Base-by-base conservation (phyloP, 805 yeast genomes). In the Yarrowia yakushimensis region DNA sequence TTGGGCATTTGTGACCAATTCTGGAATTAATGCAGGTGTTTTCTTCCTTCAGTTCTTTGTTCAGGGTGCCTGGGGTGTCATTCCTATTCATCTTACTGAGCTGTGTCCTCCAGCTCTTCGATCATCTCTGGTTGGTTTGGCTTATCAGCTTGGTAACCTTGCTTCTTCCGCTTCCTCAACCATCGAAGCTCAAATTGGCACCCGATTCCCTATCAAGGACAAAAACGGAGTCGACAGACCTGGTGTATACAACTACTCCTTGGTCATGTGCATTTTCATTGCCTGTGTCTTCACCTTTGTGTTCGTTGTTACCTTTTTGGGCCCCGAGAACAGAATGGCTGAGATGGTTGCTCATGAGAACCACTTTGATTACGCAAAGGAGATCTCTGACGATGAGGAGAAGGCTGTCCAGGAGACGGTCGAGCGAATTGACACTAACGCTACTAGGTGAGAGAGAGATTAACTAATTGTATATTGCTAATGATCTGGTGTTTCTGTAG, bases 21-120 rank as follows among this genome's bases (percentile, higher is more conserved):
- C 52, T 18, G 52, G 52, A 12, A 45, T 45, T 11, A 45, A 45
- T 12, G 52, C 52, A 7, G 85, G 85, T 1, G 84, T 75, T 4
- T 86, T 86, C 72, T 85, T 85, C 75, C 69, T 85, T 69, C 88
- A 85, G 70, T 80, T 82, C 69, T 81, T 82, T 62, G 87, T 86
- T 7, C 52, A 45, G 27, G 91, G 90, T 30, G 85, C 85, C 3
- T 87, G 89, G 87, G 90, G 91, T 64, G 82, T 86, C 54, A 77
- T 83, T 13, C 89, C 91, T n/a, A 80, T 85, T 41, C 85, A 85
- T 72, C 75, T 87, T 41, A 76, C 85, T 33, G 92, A 87, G 71
- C 76, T 86, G 55, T 80, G 87, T 13, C 86, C 85, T 63, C 85
- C 87, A 12, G 81, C 82, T 17, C 25, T 45, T 3, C 36, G 52